phyloP scores from a whole-genome alignment of 2,329 filamentous ascomycete genomes.

The Alternaria longipes region DNA sequence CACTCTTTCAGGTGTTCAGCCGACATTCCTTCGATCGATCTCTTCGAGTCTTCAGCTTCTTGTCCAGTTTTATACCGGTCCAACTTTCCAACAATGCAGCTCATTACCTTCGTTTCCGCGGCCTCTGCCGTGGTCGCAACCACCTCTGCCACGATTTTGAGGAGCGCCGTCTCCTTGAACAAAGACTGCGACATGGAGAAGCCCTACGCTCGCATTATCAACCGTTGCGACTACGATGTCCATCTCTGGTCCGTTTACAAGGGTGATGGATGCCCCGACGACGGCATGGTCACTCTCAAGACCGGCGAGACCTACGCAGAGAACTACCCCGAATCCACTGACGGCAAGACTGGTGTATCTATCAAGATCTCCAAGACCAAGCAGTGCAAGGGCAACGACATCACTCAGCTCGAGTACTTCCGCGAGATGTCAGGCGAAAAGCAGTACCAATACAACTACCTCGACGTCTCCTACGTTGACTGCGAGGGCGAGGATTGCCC shows the following conservation, averaged over 20 bases:
- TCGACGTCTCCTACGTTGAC: slow-evolving; percentile 53
- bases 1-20: slow-evolving; percentile 53
- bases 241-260: slow-evolving; percentile 52
- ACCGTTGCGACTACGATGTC: slow-evolving; percentile 51
- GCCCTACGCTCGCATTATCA: slow-evolving; percentile 45
- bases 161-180: slow-evolving; percentile 30
- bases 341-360: slow-evolving; percentile 43
- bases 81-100: slow-evolving; percentile 43
- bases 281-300: slow-evolving; percentile 37
- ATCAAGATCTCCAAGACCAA: slow-evolving; percentile 51
- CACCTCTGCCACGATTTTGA: slow-evolving; percentile 19
- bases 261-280: slow-evolving; percentile 34
- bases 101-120: slow-evolving; percentile 41
- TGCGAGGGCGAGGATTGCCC: slow-evolving; percentile 42
- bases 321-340: no score
- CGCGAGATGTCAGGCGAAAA: slow-evolving; percentile 20
- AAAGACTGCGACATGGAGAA: slow-evolving; percentile 21
- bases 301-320: slow-evolving; percentile 45
- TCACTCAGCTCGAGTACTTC: slow-evolving; percentile 53
- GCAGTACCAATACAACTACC: slow-evolving; percentile 34
- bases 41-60: slow-evolving; percentile 32
- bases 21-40: slow-evolving; percentile 45
- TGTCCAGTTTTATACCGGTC: slow-evolving; percentile 23
- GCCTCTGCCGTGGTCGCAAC: slow-evolving; percentile 44
- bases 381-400: slow-evolving; percentile 39